A percentile compares a stretch with the other conserved stretches of the same genome.
Conservation (phyloP, 1,284 basidiomycete species). For the Fereydounia khargensis region DNA sequence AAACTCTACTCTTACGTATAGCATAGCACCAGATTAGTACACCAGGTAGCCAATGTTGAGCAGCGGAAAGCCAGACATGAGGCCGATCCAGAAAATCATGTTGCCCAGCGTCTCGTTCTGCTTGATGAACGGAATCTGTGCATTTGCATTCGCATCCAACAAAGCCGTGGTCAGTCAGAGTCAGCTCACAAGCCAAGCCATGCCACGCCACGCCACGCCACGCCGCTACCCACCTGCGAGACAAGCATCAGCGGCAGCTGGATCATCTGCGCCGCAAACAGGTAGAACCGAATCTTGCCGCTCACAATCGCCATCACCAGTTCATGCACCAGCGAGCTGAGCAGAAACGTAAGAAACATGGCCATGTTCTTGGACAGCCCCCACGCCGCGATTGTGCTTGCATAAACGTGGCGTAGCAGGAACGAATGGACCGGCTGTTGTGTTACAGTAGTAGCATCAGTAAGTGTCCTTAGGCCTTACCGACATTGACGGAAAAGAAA, state of each 20-base stretch:
- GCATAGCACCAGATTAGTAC: constrained; percentile 11
- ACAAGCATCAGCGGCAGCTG: constrained; percentile 89
- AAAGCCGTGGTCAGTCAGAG: not conserved
- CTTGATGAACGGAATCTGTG: constrained; percentile 36
- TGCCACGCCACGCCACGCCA: no score
- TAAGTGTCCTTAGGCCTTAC: no score
- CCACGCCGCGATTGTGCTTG: constrained; percentile 76
- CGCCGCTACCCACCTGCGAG: constrained; percentile 66
- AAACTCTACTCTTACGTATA: not conserved
- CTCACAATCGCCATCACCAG: constrained; percentile 78
- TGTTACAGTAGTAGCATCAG: not conserved
- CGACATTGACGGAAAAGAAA: not conserved
- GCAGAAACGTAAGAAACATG: constrained; percentile 84
- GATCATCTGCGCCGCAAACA: constrained; percentile 66
- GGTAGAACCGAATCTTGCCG: constrained; percentile 55
- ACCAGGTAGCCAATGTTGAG: constrained; percentile 74
- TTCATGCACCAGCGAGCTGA: constrained; percentile 69
- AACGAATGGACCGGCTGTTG: constrained; percentile 73
- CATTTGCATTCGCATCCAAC: no score
- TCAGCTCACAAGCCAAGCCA: no score
- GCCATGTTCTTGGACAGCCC: constrained; percentile 73
- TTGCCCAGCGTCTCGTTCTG: constrained; percentile 49
- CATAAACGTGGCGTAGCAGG: constrained; percentile 86
- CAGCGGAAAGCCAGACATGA: constrained; percentile 80
- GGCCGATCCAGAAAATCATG: constrained; percentile 86